Evolutionary conservation across 129 eudicot genomes (phyloP).

Genomic region (Kitagawia praeruptora): DNA sequence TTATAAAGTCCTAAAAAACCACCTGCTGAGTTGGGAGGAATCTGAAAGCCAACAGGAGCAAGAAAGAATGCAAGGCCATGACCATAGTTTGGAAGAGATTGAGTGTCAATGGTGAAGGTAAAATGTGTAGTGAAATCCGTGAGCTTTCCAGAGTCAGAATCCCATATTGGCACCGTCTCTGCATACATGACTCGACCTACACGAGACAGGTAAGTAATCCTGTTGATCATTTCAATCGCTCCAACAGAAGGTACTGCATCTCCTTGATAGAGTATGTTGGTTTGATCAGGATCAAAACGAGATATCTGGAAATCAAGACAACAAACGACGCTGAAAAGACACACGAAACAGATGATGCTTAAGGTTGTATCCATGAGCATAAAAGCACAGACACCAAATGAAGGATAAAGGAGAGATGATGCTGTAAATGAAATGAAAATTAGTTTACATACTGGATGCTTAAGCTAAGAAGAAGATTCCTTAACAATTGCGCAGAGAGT

Average conservation of each 20-base stretch:
- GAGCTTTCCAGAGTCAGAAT: slow-evolving; percentile 18
- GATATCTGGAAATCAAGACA: slow-evolving; percentile 28
- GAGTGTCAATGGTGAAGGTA: slow-evolving; percentile 20
- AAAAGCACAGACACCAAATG: background rate
- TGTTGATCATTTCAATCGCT: slow-evolving; percentile 25
- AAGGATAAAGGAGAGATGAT: background rate
- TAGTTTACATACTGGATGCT: background rate
- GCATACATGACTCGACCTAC: slow-evolving; percentile 29
- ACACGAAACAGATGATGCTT: slow-evolving; percentile 6
- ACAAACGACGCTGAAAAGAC: slow-evolving; percentile 18
- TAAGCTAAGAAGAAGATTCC: slow-evolving; percentile 5
- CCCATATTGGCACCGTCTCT: slow-evolving; percentile 17
- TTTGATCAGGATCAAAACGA: slow-evolving; percentile 23
- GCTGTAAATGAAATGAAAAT: background rate
- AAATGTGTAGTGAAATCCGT: slow-evolving; percentile 25
- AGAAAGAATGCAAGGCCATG: slow-evolving; percentile 36
- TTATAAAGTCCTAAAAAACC: slow-evolving; percentile 22
- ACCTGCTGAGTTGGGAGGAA: slow-evolving; percentile 20
- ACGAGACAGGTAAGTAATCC: slow-evolving; percentile 5
- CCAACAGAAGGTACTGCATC: slow-evolving; percentile 41
- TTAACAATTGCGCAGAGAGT: background rate
- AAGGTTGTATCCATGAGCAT: slow-evolving; percentile 20
- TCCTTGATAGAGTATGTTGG: slow-evolving; percentile 32
- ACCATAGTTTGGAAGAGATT: slow-evolving; percentile 8
- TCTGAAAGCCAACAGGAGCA: slow-evolving; percentile 17